Evolutionary conservation across 225 moss, liverwort and hornwort species (phyloP).

Genomic region (Bryum argenteum): DNA sequence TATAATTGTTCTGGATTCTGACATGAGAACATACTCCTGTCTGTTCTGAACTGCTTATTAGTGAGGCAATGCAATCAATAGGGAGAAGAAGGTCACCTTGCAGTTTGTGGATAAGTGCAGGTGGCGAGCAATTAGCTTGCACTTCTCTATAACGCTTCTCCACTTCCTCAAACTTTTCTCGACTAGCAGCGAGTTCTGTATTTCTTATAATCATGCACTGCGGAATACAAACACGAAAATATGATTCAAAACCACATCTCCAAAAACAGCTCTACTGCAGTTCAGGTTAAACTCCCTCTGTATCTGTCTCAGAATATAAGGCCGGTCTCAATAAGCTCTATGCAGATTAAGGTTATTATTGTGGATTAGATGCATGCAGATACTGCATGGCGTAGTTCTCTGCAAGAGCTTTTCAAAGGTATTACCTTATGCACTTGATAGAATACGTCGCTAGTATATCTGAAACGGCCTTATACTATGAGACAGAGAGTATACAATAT

Average conservation of each 20-base stretch:
- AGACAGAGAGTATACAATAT: too few relatives aligned
- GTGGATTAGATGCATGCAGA: too few relatives aligned
- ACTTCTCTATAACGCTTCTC: constrained; percentile 89
- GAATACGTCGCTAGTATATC: too few relatives aligned
- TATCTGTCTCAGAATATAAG: too few relatives aligned
- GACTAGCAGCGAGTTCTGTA: constrained; percentile 93
- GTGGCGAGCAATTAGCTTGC: constrained; percentile 80
- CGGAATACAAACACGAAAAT: constrained; percentile 3
- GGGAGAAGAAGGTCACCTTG: constrained; percentile 48
- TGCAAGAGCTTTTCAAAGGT: too few relatives aligned
- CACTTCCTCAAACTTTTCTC: constrained; percentile 93
- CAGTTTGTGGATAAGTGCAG: constrained; percentile 74
- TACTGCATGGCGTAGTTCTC: too few relatives aligned
- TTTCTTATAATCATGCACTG: constrained; percentile 99
- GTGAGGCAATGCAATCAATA: background rate
- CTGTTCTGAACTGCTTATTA: background rate
- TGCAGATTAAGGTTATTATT: too few relatives aligned
- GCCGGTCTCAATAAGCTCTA: too few relatives aligned
- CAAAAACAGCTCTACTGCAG: constrained; percentile 4
- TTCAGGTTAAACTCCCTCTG: too few relatives aligned
- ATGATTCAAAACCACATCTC: constrained; percentile 6
- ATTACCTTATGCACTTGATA: too few relatives aligned
- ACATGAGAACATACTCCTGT: background rate
- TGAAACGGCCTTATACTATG: too few relatives aligned
- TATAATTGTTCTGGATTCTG: background rate